Conservation (phyloP, 1,284 basidiomycete genomes). For the Ustilago cynodontis region DNA sequence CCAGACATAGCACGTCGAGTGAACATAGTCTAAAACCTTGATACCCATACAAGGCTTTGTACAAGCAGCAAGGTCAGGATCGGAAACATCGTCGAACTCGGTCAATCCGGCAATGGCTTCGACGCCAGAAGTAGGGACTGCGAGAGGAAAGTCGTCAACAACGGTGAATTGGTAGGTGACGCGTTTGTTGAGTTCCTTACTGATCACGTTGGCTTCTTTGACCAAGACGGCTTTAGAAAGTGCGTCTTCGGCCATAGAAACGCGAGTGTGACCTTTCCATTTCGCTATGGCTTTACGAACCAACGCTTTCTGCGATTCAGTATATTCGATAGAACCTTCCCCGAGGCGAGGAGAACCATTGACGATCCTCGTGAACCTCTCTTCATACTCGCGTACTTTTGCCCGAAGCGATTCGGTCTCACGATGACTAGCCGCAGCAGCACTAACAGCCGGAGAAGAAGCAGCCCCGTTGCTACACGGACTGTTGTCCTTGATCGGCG, state of each 20-base stretch:
- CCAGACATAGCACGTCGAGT: conserved; percentile 74
- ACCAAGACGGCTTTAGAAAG: conserved; percentile 86
- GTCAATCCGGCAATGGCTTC: conserved; percentile 84
- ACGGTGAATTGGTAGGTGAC: conserved; percentile 93
- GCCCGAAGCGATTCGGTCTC: conserved; percentile 54
- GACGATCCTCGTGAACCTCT: conserved; percentile 48
- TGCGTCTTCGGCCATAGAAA: conserved; percentile 86
- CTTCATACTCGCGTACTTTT: conserved; percentile 65
- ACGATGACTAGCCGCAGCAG: conserved; percentile 19
- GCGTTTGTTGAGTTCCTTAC: conserved; percentile 77
- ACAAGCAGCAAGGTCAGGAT: conserved; percentile 52
- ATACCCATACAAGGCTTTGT: conserved; percentile 81
- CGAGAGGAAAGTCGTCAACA: conserved; percentile 83
- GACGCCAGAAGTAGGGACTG: conserved; percentile 83
- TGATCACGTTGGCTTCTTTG: conserved; percentile 85
- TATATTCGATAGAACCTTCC: conserved; percentile 43
- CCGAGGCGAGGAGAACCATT: conserved; percentile 29
- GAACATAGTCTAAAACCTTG: conserved; percentile 78
- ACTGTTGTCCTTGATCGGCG: conserved; percentile 30
- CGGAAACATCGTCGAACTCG: conserved; percentile 81
- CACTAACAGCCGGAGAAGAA: conserved; percentile 19
- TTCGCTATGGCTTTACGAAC: conserved; percentile 79
- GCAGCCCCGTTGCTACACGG: conserved; percentile 6
- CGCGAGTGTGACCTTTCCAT: conserved; percentile 77
- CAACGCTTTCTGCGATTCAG: conserved; percentile 39